These are phyloP conservation scores for Solanum virginianum DNA, from an alignment of 257 asterid species.

Conservation along the genomic window DNA sequence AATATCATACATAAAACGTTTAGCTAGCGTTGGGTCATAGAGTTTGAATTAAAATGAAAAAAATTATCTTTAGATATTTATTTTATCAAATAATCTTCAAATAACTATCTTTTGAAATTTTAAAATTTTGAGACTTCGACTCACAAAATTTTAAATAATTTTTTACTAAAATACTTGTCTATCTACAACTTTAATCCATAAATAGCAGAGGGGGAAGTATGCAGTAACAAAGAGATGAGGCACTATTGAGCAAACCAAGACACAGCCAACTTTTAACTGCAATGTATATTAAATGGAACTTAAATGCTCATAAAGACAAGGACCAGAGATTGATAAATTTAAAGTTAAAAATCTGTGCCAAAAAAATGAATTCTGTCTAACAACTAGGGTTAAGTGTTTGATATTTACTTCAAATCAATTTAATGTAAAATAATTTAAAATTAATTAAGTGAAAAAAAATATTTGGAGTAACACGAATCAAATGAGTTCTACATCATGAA, in stretches of 20 bases:
- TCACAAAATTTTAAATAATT: too few relatives aligned
- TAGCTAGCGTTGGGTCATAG: too few relatives aligned
- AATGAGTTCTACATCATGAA: background rate
- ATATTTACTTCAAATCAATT: background rate
- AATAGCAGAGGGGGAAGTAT: background rate
- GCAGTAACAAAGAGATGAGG: conserved; percentile 22
- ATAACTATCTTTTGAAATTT: too few relatives aligned
- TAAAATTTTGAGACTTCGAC: too few relatives aligned
- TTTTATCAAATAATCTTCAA: too few relatives aligned
- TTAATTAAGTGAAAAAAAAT: too few relatives aligned
- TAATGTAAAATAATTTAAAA: background rate
- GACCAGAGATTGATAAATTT: background rate
- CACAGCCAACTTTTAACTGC: conserved; percentile 5
- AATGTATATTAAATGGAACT: conserved; percentile 13
- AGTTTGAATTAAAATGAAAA: too few relatives aligned
- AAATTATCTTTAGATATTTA: too few relatives aligned
- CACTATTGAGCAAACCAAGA: conserved; percentile 59
- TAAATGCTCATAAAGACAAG: background rate
- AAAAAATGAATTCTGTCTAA: background rate
- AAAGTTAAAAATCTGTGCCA: background rate
- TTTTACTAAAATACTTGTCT: too few relatives aligned
- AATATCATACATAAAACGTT: too few relatives aligned
- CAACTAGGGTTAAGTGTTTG: too few relatives aligned
- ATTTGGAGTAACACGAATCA: background rate
- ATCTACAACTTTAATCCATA: too few relatives aligned